These are phyloP conservation scores for Colletotrichum sp. DNA, from an alignment of 2,329 filamentous ascomycete genomes.

Conservation along the genomic window DNA sequence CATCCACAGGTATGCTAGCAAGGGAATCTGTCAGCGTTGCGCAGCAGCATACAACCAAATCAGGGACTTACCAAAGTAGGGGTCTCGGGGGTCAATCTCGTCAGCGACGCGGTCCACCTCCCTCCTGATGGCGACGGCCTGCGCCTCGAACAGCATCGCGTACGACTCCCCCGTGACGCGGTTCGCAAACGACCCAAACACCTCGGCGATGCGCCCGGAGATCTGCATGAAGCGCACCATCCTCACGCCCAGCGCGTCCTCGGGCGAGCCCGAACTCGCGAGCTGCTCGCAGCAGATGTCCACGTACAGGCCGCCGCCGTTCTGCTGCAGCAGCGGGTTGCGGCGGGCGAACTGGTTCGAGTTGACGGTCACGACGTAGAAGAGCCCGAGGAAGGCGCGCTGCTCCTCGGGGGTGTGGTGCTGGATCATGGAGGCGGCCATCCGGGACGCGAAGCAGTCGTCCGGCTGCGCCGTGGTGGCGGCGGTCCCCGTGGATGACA, in stretches of 20 bases:
- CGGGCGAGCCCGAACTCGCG: conserved; percentile 17
- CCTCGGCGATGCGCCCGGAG: conserved; percentile 36
- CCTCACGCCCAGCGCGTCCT: conserved; percentile 36
- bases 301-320: conserved; percentile 27
- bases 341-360: conserved; percentile 40
- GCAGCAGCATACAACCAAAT: background rate
- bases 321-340: conserved; percentile 32
- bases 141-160: conserved; percentile 35
- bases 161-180: conserved; percentile 30
- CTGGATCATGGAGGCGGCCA: background rate
- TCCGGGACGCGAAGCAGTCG: conserved; percentile 5
- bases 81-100: conserved; percentile 29
- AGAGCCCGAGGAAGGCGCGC: conserved; percentile 40
- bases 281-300: conserved; percentile 37
- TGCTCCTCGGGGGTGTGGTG: conserved; percentile 38
- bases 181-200: conserved; percentile 34
- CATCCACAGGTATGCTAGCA: conserved; percentile 21
- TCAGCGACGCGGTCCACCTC: conserved; percentile 37
- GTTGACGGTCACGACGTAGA: conserved; percentile 24
- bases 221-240: conserved; percentile 39
- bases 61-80: background rate
- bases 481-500: background rate
- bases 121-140: conserved; percentile 33
- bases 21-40: background rate
- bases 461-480: background rate